These are phyloP conservation scores for Chrysosporium queenslandicum DNA, from an alignment of 2,329 filamentous ascomycete genomes.

Conservation along the genomic window DNA sequence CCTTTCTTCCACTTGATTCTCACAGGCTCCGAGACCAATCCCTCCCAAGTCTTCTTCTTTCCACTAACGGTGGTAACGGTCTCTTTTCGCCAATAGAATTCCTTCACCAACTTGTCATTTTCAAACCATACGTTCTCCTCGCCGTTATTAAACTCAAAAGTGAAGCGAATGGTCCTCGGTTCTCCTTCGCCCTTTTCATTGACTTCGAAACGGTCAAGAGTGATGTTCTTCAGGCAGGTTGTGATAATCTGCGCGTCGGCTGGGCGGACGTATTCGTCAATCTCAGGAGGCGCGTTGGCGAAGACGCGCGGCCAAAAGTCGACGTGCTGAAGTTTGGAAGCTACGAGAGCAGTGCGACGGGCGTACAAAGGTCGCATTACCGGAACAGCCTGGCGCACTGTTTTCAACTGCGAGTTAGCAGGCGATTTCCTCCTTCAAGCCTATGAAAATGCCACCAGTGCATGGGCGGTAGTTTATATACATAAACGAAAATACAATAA, in stretches of 20 bases:
- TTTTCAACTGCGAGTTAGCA: no score
- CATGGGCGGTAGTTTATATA: no score
- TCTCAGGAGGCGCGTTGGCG: conserved; percentile 71
- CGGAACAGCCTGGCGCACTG: conserved; percentile 63
- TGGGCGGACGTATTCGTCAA: conserved; percentile 81
- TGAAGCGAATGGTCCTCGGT: conserved; percentile 68
- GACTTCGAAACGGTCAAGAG: conserved; percentile 72
- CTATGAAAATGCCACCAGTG: no score
- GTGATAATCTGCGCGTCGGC: conserved; percentile 61
- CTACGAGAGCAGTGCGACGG: conserved; percentile 60
- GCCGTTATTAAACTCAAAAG: conserved; percentile 57
- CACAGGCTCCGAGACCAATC: conserved; percentile 80
- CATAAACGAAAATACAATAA: not conserved
- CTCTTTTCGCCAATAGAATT: conserved; percentile 70
- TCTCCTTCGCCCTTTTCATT: conserved; percentile 52
- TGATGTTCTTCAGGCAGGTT: conserved; percentile 55
- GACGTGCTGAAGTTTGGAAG: conserved; percentile 51
- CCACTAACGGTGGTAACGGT: conserved; percentile 35
- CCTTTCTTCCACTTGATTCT: conserved; percentile 78
- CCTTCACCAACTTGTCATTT: conserved; percentile 71
- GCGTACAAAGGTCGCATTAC: conserved; percentile 62
- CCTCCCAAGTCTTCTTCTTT: conserved; percentile 53
- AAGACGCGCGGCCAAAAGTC: conserved; percentile 95
- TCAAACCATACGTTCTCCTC: conserved; percentile 70
- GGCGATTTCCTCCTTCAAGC: no score